phyloP scores from a whole-genome alignment of 1,284 basidiomycete genomes.

The Boletus sp. region DNA sequence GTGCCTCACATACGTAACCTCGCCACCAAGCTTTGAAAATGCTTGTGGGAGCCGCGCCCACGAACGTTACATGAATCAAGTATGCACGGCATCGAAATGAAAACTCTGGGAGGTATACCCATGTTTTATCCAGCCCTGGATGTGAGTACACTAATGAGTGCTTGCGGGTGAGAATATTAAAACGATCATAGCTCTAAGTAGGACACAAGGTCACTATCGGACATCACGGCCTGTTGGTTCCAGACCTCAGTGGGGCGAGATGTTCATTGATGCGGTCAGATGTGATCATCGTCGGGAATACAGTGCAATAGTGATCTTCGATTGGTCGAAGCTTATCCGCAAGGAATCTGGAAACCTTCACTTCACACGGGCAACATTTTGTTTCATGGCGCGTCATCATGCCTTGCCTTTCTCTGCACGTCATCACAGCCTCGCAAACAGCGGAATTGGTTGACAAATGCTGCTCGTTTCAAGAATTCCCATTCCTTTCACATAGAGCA shows the following conservation, averaged over 20 bases:
- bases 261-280: background rate
- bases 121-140: background rate
- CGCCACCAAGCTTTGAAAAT: background rate
- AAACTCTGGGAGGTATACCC: background rate
- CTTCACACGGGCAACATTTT: slow-evolving; percentile 1
- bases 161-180: background rate
- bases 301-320: background rate
- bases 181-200: background rate
- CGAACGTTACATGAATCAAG: background rate
- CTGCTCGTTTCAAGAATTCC: background rate
- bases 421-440: background rate
- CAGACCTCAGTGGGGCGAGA: background rate
- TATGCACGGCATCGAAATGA: background rate
- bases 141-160: slow-evolving; percentile 3
- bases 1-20: background rate
- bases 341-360: background rate
- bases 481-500: slow-evolving; percentile 3
- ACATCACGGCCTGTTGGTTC: background rate
- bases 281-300: background rate
- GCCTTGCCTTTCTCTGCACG: background rate
- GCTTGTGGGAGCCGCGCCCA: background rate
- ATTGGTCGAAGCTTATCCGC: background rate
- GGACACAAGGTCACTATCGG: background rate
- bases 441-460: background rate
- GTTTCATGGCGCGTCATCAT: slow-evolving; percentile 3